Base-by-base conservation (phyloP, 768 basidiomycete genomes). In the Rhodocollybia butyracea region DNA sequence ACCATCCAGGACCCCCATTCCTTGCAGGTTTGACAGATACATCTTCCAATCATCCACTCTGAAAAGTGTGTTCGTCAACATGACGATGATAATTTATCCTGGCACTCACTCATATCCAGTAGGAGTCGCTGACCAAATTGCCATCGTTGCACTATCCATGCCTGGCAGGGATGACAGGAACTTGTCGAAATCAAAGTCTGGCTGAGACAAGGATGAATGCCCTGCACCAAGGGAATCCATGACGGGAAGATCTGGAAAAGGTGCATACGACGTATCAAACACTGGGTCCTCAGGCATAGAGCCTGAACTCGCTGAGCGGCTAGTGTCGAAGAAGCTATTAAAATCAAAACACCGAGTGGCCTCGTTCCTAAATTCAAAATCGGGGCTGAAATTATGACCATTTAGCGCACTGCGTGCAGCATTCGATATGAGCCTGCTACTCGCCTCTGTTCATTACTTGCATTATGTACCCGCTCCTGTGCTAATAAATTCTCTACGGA, bases 41-140 rank as follows among this genome's bases (percentile, higher is more conserved):
- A 64, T 60, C 31, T 70, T 73, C 79, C 77, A 79, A 50, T 76
- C 76, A 43, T 75, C 70, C 55, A 73, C 38, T 61, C 78, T 78
- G 56, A 46, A 36, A 54, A 42, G 26, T 50, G 22, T 19, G 22
- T 34, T 19, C 45, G 27, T 17, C 19, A 21, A 41, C 10, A 54
- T 36, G 19, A 26, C 10, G 13, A 27, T 17, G 30, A 19, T 13
- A 54, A 21, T 7, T 34, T 45, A 36, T 3, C 70, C n/a, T n/a
- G n/a, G n/a, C n/a, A n/a, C 83, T 60, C 61, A 87, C 86, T 83
- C 82, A 53, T 84, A 84, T 19, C 78, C 76, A 12, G 76, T 74
- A 15, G 84, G 83, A 22, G 83, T 81, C 48, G 71, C 75, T 11
- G 82, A 81, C 85, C 84, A 88, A 79, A 85, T 82, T 12, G 74